Evolutionary conservation across 2,329 filamentous ascomycete genomes (phyloP).

Genomic region (Albifimbria verrucaria): DNA sequence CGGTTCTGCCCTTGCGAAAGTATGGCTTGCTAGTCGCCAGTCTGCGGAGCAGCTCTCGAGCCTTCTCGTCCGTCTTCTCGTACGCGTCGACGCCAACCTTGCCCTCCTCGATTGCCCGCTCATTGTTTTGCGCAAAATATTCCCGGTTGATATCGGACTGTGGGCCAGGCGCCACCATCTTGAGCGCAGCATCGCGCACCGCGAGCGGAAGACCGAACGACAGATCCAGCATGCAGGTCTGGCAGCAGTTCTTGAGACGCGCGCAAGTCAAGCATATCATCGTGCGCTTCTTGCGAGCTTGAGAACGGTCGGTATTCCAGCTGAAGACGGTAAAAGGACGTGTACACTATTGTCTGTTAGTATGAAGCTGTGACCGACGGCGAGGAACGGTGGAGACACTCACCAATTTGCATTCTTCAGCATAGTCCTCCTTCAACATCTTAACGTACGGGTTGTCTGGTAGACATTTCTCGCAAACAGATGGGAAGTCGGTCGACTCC

Average conservation of each 20-base stretch:
- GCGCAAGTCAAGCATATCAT: constrained; percentile 97
- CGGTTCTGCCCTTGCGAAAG: constrained; percentile 78
- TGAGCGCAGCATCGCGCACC: constrained; percentile 90
- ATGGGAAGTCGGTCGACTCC: constrained; percentile 90
- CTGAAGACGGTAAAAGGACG: constrained; percentile 93
- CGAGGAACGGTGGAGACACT: constrained; percentile 10
- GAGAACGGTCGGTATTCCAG: constrained; percentile 89
- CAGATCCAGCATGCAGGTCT: constrained; percentile 97
- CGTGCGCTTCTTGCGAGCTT: constrained; percentile 84
- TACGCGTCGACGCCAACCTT: constrained; percentile 83
- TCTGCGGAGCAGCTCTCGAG: constrained; percentile 77
- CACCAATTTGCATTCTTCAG: constrained; percentile 74
- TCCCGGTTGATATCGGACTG: constrained; percentile 91
- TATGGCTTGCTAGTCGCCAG: constrained; percentile 93
- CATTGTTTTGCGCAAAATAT: constrained; percentile 97
- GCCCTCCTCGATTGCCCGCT: constrained; percentile 91
- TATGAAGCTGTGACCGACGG: not conserved
- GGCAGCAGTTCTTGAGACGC: constrained; percentile 96
- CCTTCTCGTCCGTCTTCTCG: constrained; percentile 96
- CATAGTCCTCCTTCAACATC: constrained; percentile 97
- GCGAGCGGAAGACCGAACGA: constrained; percentile 94
- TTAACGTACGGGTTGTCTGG: constrained; percentile 97
- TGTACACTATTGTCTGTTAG: constrained; percentile 57
- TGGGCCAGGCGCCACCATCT: constrained; percentile 95
- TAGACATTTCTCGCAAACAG: constrained; percentile 87